Evolutionary conservation across 805 yeast species (phyloP).

Genomic region (Candida schatavii): DNA sequence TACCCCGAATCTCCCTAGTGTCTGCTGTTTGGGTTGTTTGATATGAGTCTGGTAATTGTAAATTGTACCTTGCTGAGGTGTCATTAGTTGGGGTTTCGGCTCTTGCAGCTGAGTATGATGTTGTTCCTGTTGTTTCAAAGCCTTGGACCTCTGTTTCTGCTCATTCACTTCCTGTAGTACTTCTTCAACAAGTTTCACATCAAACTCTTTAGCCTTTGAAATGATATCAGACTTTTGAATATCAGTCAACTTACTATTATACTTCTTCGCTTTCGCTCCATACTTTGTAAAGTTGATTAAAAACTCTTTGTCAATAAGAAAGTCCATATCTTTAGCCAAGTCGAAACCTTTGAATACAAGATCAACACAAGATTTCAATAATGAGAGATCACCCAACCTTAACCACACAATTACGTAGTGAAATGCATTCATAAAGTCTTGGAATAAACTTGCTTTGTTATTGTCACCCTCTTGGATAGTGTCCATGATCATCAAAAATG

Average conservation of each 20-base stretch:
- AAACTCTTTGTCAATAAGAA: slow-evolving; percentile 51
- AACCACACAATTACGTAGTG: slow-evolving; percentile 75
- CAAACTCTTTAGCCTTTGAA: slow-evolving; percentile 55
- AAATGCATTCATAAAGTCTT: slow-evolving; percentile 59
- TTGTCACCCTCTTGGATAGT: slow-evolving; percentile 5
- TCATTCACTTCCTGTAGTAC: slow-evolving; percentile 22
- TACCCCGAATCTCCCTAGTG: slow-evolving; percentile 34
- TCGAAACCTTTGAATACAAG: slow-evolving; percentile 66
- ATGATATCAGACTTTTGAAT: slow-evolving; percentile 66
- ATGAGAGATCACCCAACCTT: slow-evolving; percentile 73
- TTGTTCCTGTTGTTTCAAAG: slow-evolving; percentile 1
- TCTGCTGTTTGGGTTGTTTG: slow-evolving; percentile 31
- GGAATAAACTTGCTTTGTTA: slow-evolving; percentile 32
- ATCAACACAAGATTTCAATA: slow-evolving; percentile 69
- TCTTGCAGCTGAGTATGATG: slow-evolving; percentile 7
- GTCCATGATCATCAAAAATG: slow-evolving; percentile 48
- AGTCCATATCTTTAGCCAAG: slow-evolving; percentile 53
- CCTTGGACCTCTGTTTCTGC: slow-evolving; percentile 9
- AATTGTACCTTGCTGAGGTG: slow-evolving; percentile 14
- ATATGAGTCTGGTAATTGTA: slow-evolving; percentile 21
- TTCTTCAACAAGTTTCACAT: slow-evolving; percentile 52
- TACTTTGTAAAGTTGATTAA: slow-evolving; percentile 58
- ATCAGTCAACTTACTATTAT: slow-evolving; percentile 65
- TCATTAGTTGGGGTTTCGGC: slow-evolving; percentile 1
- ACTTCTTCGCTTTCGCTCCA: slow-evolving; percentile 63